A percentile compares a stretch with the other conserved stretches of the same genome.
phyloP scores from a whole-genome alignment of 2,329 filamentous ascomycete species.

The Chalaropsis thielavioides region DNA sequence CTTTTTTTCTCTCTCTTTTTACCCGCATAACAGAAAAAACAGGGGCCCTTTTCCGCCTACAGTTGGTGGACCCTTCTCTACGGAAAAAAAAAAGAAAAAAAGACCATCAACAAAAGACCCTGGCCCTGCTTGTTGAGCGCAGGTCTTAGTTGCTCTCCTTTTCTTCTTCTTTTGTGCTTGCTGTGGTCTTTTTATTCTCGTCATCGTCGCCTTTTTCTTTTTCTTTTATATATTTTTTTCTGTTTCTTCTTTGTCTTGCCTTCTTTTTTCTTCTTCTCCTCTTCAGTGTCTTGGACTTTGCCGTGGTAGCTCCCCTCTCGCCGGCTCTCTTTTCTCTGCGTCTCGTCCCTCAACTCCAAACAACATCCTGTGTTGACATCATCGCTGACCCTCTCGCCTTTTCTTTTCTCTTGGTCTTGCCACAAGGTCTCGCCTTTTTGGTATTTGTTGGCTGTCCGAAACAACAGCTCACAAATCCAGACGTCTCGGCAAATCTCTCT shows the following conservation, averaged over 20 bases:
- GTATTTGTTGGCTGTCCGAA: neutral
- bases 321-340: neutral
- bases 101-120: conserved; percentile 8
- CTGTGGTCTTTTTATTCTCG: neutral
- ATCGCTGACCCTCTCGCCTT: conserved; percentile 1
- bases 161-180: neutral
- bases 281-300: neutral
- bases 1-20: neutral
- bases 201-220: neutral
- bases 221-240: neutral
- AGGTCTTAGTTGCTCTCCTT: conserved; percentile 1
- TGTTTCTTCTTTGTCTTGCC: neutral
- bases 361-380: neutral
- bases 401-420: neutral
- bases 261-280: neutral
- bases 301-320: neutral
- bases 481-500: neutral
- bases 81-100: conserved; percentile 4
- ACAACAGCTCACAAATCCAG: neutral
- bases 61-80: neutral
- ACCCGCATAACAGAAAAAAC: neutral
- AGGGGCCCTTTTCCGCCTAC: neutral
- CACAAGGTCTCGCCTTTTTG: neutral
- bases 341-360: neutral
- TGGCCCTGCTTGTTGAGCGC: neutral